Conservation (phyloP, 768 basidiomycete genomes). For the Tulasnella sp. region DNA sequence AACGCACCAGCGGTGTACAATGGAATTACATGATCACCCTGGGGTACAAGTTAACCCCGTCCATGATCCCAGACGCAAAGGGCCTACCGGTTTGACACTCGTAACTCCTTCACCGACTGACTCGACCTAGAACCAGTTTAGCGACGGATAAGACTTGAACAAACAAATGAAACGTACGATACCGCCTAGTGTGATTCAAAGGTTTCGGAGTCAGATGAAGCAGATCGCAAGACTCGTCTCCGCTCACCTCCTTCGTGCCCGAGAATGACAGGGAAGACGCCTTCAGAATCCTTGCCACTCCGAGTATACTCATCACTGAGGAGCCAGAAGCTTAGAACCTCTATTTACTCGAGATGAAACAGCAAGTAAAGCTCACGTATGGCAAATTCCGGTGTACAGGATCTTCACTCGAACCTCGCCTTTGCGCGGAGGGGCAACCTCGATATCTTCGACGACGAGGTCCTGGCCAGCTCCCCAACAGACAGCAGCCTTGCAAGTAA, state of each 20-base stretch:
- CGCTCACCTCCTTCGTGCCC: slow-evolving; percentile 93
- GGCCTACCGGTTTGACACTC: slow-evolving; percentile 44
- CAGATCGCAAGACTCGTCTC: slow-evolving; percentile 29
- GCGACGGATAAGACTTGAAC: not conserved
- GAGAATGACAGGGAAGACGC: slow-evolving; percentile 83
- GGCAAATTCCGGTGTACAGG: slow-evolving; percentile 91
- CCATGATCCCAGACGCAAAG: not conserved
- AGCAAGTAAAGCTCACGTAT: slow-evolving; percentile 38
- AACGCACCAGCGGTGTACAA: slow-evolving; percentile 81
- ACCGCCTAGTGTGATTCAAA: not conserved
- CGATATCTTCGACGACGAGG: slow-evolving; percentile 80
- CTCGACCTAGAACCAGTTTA: slow-evolving; percentile 54
- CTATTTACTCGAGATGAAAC: not conserved
- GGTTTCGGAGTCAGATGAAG: not conserved
- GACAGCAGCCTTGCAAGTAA: slow-evolving; percentile 87
- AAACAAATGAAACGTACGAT: not conserved
- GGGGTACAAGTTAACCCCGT: not conserved
- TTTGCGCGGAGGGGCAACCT: slow-evolving; percentile 82
- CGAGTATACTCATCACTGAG: slow-evolving; percentile 80
- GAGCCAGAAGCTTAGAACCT: too few relatives aligned
- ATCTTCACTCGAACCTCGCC: slow-evolving; percentile 92
- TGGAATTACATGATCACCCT: slow-evolving; percentile 95
- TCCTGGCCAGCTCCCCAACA: slow-evolving; percentile 89
- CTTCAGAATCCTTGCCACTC: slow-evolving; percentile 93
- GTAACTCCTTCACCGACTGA: slow-evolving; percentile 97